phyloP scores from a whole-genome alignment of 2,329 filamentous ascomycete genomes.

The Cercospora janseana region DNA sequence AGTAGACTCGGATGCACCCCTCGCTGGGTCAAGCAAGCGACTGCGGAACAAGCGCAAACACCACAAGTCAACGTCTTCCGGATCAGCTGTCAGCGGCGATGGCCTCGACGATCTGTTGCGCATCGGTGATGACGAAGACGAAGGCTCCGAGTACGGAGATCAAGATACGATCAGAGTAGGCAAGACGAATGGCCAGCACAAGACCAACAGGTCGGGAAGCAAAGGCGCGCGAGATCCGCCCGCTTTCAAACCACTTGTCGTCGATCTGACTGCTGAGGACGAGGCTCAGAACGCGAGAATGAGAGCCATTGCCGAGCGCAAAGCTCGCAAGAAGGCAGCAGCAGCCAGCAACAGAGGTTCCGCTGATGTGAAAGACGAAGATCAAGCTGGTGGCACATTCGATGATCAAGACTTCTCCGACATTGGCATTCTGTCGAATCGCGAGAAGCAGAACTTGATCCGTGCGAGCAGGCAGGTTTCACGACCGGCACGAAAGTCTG shows the following conservation, averaged over 20 bases:
- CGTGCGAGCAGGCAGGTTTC: neutral
- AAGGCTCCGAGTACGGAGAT: neutral
- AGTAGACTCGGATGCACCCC: neutral
- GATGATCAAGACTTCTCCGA: neutral
- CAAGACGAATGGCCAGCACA: neutral
- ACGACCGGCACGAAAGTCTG: constrained; percentile 3
- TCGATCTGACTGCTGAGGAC: constrained; percentile 2
- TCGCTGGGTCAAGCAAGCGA: neutral
- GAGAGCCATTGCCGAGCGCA: neutral
- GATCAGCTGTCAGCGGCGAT: constrained; percentile 5
- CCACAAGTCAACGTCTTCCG: neutral
- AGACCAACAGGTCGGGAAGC: neutral
- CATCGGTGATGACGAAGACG: neutral
- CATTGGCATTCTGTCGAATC: neutral
- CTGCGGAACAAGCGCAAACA: neutral
- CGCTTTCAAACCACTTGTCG: neutral
- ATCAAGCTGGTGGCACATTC: neutral
- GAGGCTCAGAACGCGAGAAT: constrained; percentile 6
- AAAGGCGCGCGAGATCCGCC: neutral
- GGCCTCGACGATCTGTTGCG: constrained; percentile 3
- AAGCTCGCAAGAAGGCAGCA: constrained; percentile 6
- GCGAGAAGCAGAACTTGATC: neutral
- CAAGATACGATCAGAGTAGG: neutral
- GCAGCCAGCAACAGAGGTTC: neutral
- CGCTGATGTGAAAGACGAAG: neutral